A percentile compares a stretch with the other conserved stretches of the same genome.
phyloP scores from a whole-genome alignment of 371 early-diverging fungal genomes.

The Mortierella sp. region DNA sequence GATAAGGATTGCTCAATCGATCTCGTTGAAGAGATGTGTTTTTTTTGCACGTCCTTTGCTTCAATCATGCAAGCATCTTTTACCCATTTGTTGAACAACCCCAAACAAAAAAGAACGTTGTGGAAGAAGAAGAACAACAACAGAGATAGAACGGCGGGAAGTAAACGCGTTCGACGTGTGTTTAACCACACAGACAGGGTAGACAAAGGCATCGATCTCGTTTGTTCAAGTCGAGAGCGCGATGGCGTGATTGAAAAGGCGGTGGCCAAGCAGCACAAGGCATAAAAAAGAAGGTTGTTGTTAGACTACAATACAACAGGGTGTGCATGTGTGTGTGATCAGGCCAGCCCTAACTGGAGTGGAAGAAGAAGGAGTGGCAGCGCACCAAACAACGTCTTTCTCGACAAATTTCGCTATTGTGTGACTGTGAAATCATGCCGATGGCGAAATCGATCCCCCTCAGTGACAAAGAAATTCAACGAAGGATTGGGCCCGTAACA shows the following conservation, averaged over 20 bases:
- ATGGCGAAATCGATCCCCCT: conserved; percentile 7
- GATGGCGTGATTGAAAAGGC: conserved; percentile 7
- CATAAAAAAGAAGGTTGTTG: background rate
- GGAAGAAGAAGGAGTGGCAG: too few relatives aligned
- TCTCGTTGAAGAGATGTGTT: background rate
- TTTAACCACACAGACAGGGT: background rate
- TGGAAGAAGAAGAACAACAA: background rate
- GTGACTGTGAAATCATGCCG: background rate
- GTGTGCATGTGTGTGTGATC: too few relatives aligned
- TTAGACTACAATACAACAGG: too few relatives aligned
- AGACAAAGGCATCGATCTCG: background rate
- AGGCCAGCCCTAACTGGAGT: too few relatives aligned
- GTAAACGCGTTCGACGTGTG: background rate
- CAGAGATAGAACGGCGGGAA: background rate
- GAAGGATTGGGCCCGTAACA: background rate
- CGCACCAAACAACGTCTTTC: too few relatives aligned
- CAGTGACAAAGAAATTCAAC: background rate
- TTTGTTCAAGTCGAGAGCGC: conserved; percentile 4
- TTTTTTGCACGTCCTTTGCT: background rate
- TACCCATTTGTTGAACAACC: background rate
- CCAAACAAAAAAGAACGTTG: background rate
- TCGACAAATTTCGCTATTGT: too few relatives aligned
- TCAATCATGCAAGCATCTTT: background rate
- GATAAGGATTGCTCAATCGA: conserved; percentile 10
- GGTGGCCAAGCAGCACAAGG: background rate